These are phyloP conservation scores for Eutypa lata DNA, from an alignment of 2,329 filamentous ascomycete genomes.

Conservation along the genomic window DNA sequence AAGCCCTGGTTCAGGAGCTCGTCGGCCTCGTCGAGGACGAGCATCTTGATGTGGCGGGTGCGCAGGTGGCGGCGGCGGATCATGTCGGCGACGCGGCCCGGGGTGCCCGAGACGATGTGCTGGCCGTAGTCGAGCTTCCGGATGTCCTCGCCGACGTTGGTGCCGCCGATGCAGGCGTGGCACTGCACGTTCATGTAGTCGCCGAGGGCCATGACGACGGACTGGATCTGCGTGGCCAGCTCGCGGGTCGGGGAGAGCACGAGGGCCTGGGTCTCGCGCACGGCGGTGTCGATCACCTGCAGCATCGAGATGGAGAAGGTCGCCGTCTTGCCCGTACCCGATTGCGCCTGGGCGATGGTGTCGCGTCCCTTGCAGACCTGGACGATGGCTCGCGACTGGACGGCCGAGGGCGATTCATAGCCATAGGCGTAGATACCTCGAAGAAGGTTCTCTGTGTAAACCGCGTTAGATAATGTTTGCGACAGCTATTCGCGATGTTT, in stretches of 20 bases:
- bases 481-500: background rate
- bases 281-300: conserved; percentile 90
- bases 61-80: conserved; percentile 56
- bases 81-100: conserved; percentile 80
- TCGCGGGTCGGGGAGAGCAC: conserved; percentile 95
- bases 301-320: conserved; percentile 96
- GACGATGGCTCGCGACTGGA: conserved; percentile 96
- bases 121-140: conserved; percentile 96
- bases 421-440: conserved; percentile 98
- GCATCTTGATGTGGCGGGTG: conserved; percentile 63
- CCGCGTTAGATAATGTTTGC: conserved; percentile 8
- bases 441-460: conserved; percentile 73
- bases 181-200: conserved; percentile 99
- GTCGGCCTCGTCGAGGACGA: conserved; percentile 60
- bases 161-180: conserved; percentile 96
- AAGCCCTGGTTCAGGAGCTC: conserved; percentile 85
- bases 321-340: conserved; percentile 93
- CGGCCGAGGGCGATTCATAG: conserved; percentile 95
- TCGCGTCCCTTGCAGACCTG: conserved; percentile 99
- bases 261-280: conserved; percentile 89
- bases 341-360: conserved; percentile 97
- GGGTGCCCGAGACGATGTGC: conserved; percentile 95
- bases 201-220: conserved; percentile 97
- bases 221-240: conserved; percentile 96
- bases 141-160: conserved; percentile 97